These are phyloP conservation scores for Fonsecaea pedrosoi DNA, from an alignment of 2,329 filamentous ascomycete genomes.

Conservation along the genomic window DNA sequence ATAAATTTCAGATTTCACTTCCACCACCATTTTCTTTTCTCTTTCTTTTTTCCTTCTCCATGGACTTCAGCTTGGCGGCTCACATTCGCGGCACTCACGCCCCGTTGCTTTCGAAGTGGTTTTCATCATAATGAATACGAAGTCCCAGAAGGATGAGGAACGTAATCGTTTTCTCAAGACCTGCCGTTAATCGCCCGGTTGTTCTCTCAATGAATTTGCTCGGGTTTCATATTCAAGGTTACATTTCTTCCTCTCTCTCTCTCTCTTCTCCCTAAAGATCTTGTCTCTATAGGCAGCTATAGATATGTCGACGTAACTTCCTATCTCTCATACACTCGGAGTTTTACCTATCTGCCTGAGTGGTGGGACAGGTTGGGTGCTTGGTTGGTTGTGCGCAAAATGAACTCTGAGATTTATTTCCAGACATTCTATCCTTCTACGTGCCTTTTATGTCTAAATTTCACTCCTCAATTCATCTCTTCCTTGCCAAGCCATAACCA, in stretches of 20 bases:
- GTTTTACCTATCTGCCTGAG: not conserved
- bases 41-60: slow-evolving; percentile 24
- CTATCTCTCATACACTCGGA: not conserved
- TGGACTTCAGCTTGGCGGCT: slow-evolving; percentile 38
- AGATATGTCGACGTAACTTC: not conserved
- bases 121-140: slow-evolving; percentile 23
- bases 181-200: slow-evolving; percentile 39
- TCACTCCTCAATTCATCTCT: not conserved
- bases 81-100: slow-evolving; percentile 31
- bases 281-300: not conserved
- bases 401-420: not conserved
- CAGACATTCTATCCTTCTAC: not conserved
- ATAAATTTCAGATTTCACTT: slow-evolving; percentile 1
- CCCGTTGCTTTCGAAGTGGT: slow-evolving; percentile 35
- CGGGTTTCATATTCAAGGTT: slow-evolving; percentile 40
- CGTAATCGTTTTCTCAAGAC: slow-evolving; percentile 19
- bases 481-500: not conserved
- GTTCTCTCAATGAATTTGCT: slow-evolving; percentile 31
- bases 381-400: not conserved
- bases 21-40: not conserved
- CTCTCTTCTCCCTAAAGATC: not conserved
- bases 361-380: not conserved
- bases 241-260: slow-evolving; percentile 30
- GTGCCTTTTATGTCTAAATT: not conserved
- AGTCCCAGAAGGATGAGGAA: slow-evolving; percentile 31